Evolutionary conservation across 805 yeast species (phyloP).

Genomic region (Jamesozyma spencerorum): DNA sequence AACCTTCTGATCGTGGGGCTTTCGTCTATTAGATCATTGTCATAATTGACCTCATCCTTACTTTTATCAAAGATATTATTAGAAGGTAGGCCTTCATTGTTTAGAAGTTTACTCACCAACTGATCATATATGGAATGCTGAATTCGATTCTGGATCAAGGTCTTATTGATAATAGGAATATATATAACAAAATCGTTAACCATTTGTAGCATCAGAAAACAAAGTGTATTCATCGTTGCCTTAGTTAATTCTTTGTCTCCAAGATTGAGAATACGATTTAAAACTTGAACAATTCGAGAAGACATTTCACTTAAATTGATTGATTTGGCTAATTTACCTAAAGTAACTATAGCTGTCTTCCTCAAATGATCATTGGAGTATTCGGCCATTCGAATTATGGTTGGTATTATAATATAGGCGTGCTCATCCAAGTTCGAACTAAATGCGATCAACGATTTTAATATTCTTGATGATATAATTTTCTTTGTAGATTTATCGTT

Average conservation of each 20-base stretch:
- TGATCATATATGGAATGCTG: constrained; percentile 73
- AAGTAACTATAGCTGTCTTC: constrained; percentile 67
- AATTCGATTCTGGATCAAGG: constrained; percentile 50
- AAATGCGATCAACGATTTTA: constrained; percentile 75
- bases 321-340: constrained; percentile 69
- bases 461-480: constrained; percentile 58
- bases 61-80: constrained; percentile 62
- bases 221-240: constrained; percentile 68
- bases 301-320: constrained; percentile 80
- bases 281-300: constrained; percentile 79
- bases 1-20: constrained; percentile 66
- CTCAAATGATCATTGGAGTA: constrained; percentile 49
- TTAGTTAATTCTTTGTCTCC: constrained; percentile 50
- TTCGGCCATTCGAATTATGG: constrained; percentile 73
- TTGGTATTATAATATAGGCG: constrained; percentile 79
- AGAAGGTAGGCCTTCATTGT: constrained; percentile 81
- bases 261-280: constrained; percentile 53
- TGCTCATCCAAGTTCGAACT: constrained; percentile 86
- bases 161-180: constrained; percentile 70
- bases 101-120: constrained; percentile 63
- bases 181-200: constrained; percentile 79
- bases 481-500: constrained; percentile 55
- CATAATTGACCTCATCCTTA: constrained; percentile 27
- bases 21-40: constrained; percentile 39
- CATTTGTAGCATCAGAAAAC: constrained; percentile 69